Evolutionary conservation across 73 alveolate genomes (phyloP).

Genomic region (Blepharisma stoltei): DNA sequence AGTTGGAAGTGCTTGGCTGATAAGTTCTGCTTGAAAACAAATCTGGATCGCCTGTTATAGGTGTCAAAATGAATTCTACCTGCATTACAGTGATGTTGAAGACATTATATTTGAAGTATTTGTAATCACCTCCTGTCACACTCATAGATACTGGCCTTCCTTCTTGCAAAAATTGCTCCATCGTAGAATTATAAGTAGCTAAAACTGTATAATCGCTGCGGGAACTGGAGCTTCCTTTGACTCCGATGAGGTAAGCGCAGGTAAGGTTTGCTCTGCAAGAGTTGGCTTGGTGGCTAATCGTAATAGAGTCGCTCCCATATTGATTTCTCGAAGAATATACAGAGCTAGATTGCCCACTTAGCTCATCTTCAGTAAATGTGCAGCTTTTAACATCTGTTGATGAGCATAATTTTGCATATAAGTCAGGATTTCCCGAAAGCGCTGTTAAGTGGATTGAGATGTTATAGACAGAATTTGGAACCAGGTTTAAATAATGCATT

Average conservation of each 20-base stretch:
- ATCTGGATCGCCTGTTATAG: conserved; percentile 22
- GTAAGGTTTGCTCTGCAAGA: neutral
- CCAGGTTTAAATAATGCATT: neutral
- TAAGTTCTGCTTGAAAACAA: neutral
- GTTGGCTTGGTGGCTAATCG: neutral
- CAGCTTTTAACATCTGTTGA: neutral
- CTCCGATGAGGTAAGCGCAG: conserved; percentile 19
- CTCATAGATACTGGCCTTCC: neutral
- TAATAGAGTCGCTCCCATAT: conserved; percentile 1
- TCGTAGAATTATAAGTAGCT: neutral
- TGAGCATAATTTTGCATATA: conserved; percentile 7
- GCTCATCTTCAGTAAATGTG: conserved; percentile 6
- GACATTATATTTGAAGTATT: conserved; percentile 24
- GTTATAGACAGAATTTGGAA: neutral
- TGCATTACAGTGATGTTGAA: conserved; percentile 8
- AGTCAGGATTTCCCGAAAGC: conserved; percentile 27
- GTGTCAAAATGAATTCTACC: conserved; percentile 5
- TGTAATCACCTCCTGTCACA: neutral
- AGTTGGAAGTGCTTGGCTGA: neutral
- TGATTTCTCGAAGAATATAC: neutral
- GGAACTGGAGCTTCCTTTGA: neutral
- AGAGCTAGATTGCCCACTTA: neutral
- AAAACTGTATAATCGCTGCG: neutral
- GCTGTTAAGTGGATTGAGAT: neutral
- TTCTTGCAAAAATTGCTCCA: conserved; percentile 17